A percentile compares a stretch with the other conserved stretches of the same genome.
Conservation (phyloP, 2,329 filamentous ascomycete genomes). For the Claviceps cyperi region DNA sequence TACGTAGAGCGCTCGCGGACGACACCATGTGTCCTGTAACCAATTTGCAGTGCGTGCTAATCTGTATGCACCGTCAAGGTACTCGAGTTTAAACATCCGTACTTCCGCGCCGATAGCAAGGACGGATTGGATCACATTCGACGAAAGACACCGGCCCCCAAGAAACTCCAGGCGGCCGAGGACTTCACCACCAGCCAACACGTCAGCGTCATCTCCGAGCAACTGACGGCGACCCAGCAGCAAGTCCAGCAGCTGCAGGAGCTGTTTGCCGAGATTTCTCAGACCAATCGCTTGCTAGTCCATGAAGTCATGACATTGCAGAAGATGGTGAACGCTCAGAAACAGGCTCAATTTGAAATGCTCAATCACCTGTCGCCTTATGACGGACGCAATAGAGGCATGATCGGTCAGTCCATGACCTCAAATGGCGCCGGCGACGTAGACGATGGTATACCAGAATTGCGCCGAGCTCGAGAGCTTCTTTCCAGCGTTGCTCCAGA, state of each 20-base stretch:
- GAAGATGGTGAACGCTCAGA: slow-evolving; percentile 44
- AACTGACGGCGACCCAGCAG: slow-evolving; percentile 78
- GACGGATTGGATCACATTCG: slow-evolving; percentile 93
- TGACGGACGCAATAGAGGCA: slow-evolving; percentile 24
- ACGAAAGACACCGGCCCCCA: slow-evolving; percentile 81
- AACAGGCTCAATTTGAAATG: slow-evolving; percentile 42
- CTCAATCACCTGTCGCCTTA: slow-evolving; percentile 39
- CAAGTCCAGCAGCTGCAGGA: slow-evolving; percentile 82
- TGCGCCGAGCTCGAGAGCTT: slow-evolving; percentile 42
- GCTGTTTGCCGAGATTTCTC: slow-evolving; percentile 62
- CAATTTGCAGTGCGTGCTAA: slow-evolving; percentile 4
- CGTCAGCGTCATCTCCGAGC: slow-evolving; percentile 76
- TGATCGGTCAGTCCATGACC: slow-evolving; percentile 19
- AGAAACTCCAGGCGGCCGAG: slow-evolving; percentile 52
- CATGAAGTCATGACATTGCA: slow-evolving; percentile 47
- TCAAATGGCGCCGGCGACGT: slow-evolving; percentile 26
- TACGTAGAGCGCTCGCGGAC: slow-evolving; percentile 9
- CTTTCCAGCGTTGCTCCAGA: slow-evolving; percentile 38
- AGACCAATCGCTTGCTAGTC: slow-evolving; percentile 46
- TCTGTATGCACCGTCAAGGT: slow-evolving; percentile 20
- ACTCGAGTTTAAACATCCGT: slow-evolving; percentile 84
- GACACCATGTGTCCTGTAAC: slow-evolving; percentile 6
- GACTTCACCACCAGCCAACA: slow-evolving; percentile 77
- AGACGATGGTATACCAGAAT: slow-evolving; percentile 36
- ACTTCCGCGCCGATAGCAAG: slow-evolving; percentile 91